These are phyloP conservation scores for Macaranga tanarius DNA, from an alignment of 441 rosid species.

Conservation along the genomic window DNA sequence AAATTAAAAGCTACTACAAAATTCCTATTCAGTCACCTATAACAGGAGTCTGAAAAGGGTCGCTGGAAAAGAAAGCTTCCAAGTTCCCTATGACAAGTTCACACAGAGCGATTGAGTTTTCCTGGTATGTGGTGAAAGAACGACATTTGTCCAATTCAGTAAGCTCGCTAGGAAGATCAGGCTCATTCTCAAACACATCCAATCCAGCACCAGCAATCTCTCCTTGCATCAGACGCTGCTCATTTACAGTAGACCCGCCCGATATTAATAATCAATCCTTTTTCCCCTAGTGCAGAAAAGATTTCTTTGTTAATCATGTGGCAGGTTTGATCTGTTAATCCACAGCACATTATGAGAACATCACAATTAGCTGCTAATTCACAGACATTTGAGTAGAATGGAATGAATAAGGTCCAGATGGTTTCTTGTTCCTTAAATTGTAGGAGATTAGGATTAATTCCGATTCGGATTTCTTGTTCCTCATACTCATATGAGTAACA, in stretches of 20 bases:
- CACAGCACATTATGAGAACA: conserved; percentile 49
- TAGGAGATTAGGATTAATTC: too few relatives aligned
- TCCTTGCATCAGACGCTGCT: conserved; percentile 42
- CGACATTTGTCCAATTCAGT: conserved; percentile 44
- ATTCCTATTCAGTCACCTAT: conserved; percentile 24
- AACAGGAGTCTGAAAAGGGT: conserved; percentile 37
- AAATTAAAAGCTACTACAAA: conserved; percentile 44
- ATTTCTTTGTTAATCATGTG: conserved; percentile 57
- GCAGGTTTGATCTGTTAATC: conserved; percentile 38
- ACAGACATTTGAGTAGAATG: too few relatives aligned
- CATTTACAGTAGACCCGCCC: conserved; percentile 62
- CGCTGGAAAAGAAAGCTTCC: conserved; percentile 48
- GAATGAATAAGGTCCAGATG: too few relatives aligned
- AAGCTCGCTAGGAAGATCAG: conserved; percentile 47
- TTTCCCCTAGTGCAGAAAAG: conserved; percentile 52
- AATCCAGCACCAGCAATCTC: conserved; percentile 65
- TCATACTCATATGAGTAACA: too few relatives aligned
- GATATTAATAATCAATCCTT: conserved; percentile 57
- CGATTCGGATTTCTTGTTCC: too few relatives aligned
- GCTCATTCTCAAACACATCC: conserved; percentile 70
- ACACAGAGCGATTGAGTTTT: conserved; percentile 27
- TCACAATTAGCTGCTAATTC: conserved; percentile 53
- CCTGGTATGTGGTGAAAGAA: conserved; percentile 48
- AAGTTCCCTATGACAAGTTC: conserved; percentile 41
- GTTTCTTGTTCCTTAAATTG: conserved; percentile 54